Conservation (phyloP, 306 rosid species). For the Sesbania bispinosa region DNA sequence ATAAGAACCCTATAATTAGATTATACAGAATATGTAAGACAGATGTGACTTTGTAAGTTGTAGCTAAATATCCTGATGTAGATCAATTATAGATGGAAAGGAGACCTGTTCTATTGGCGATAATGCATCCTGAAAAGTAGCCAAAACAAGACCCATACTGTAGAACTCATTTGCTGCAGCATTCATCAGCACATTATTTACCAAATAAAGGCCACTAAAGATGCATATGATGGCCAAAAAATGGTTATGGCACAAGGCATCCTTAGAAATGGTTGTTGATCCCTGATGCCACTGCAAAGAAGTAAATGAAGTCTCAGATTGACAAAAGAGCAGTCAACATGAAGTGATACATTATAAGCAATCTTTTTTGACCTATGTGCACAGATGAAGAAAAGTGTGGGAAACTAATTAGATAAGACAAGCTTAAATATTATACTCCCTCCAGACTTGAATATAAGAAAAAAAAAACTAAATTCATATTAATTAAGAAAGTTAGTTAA, state of each 20-base stretch:
- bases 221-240: slow-evolving; percentile 62
- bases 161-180: slow-evolving; percentile 68
- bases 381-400: neutral
- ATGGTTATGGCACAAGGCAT: slow-evolving; percentile 71
- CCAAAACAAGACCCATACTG: slow-evolving; percentile 58
- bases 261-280: slow-evolving; percentile 54
- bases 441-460: too few relatives aligned
- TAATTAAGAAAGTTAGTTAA: too few relatives aligned
- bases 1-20: slow-evolving; percentile 14
- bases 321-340: slow-evolving; percentile 17
- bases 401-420: neutral
- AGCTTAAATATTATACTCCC: slow-evolving; percentile 1
- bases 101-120: slow-evolving; percentile 78
- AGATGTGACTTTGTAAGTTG: neutral
- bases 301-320: slow-evolving; percentile 26
- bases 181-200: slow-evolving; percentile 63
- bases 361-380: neutral
- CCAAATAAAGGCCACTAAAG: slow-evolving; percentile 79
- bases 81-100: slow-evolving; percentile 16
- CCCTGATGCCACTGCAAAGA: slow-evolving; percentile 56
- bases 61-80: neutral
- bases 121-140: slow-evolving; percentile 71
- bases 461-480: too few relatives aligned
- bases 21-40: slow-evolving; percentile 18
- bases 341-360: neutral